Evolutionary conservation across 192 early-diverging fungal genomes (phyloP).

Genomic region (Spizellomyces punctatus): DNA sequence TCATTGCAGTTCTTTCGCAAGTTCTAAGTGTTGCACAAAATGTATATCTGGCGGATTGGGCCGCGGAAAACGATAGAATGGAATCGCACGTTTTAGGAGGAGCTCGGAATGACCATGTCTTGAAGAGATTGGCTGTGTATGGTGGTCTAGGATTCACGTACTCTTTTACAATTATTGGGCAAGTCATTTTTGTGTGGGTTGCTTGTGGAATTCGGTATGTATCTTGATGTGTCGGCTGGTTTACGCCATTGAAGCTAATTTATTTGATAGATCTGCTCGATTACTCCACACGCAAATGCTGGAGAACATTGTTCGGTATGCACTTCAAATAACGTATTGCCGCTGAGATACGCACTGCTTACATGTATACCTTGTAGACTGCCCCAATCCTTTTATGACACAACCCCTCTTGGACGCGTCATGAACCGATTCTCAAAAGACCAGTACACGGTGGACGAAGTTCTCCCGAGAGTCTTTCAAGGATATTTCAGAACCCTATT

Average conservation of each 20-base stretch:
- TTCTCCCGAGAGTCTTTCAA: conserved; percentile 54
- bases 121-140: conserved; percentile 78
- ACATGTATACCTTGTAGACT: neutral
- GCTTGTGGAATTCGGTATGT: conserved; percentile 66
- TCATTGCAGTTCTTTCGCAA: conserved; percentile 53
- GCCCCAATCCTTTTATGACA: conserved; percentile 80
- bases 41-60: conserved; percentile 56
- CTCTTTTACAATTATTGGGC: conserved; percentile 64
- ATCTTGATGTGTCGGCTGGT: too few relatives aligned
- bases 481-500: conserved; percentile 56
- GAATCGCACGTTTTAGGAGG: neutral
- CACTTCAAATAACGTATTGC: neutral
- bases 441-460: conserved; percentile 77
- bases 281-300: conserved; percentile 78
- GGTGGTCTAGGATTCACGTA: conserved; percentile 75
- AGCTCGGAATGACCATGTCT: neutral
- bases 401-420: conserved; percentile 82
- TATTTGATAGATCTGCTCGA: conserved; percentile 55
- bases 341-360: neutral
- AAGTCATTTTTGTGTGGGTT: conserved; percentile 76
- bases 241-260: too few relatives aligned
- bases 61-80: conserved; percentile 46
- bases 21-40: conserved; percentile 48
- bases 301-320: conserved; percentile 63
- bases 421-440: conserved; percentile 91